phyloP scores from a whole-genome alignment of 495 filamentous ascomycete species.

The Echria macrotheca region DNA sequence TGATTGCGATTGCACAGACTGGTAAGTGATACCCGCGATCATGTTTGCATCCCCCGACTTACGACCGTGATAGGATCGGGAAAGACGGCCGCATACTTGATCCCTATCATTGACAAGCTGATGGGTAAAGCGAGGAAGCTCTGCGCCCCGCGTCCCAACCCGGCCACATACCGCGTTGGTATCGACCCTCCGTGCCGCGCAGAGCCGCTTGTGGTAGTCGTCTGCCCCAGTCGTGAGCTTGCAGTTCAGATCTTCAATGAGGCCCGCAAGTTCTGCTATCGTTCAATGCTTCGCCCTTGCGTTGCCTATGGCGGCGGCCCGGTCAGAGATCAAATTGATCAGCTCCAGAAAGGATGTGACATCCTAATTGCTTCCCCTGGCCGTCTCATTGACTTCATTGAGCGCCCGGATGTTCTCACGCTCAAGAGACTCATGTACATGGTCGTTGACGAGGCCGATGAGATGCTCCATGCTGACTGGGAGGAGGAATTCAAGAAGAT shows the following conservation, averaged over 20 bases:
- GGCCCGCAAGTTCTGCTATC: constrained; percentile 82
- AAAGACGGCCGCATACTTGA: constrained; percentile 89
- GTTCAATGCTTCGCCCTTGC: constrained; percentile 89
- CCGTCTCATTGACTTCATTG: constrained; percentile 77
- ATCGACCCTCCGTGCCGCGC: constrained; percentile 53
- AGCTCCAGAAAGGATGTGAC: constrained; percentile 81
- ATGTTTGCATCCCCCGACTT: no score
- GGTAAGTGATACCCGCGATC: no score
- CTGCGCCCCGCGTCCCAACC: constrained; percentile 65
- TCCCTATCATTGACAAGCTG: constrained; percentile 80
- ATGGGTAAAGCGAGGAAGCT: constrained; percentile 92
- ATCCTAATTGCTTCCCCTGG: constrained; percentile 84
- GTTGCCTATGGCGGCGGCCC: constrained; percentile 85
- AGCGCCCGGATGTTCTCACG: constrained; percentile 58
- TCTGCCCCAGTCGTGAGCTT: constrained; percentile 85
- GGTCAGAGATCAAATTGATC: constrained; percentile 54
- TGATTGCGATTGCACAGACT: constrained; percentile 87
- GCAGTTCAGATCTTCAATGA: constrained; percentile 93
- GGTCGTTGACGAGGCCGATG: constrained; percentile 93
- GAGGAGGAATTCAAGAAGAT: constrained; percentile 61
- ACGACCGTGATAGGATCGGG: constrained; percentile 96
- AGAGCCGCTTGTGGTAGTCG: constrained; percentile 79
- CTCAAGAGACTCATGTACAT: constrained; percentile 73
- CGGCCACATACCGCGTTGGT: constrained; percentile 31
- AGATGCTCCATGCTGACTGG: constrained; percentile 78